Evolutionary conservation across 2,329 filamentous ascomycete genomes (phyloP), one percentile per base, ranked within the genome.

Genomic region (Fusarium nematophilum): DNA sequence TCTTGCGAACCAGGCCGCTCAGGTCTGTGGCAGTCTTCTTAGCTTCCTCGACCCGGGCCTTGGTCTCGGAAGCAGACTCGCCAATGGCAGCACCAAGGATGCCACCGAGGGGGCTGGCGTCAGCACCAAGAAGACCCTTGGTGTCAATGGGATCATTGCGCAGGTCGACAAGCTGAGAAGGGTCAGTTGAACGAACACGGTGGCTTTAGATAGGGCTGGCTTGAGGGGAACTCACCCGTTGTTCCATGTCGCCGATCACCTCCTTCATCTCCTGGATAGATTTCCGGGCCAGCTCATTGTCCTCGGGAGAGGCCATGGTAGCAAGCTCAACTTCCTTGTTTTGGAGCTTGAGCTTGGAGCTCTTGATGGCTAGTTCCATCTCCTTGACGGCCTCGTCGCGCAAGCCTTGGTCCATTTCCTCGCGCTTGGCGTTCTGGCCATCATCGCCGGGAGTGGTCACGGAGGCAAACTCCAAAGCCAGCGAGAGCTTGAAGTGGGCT

Each of bases 401-500:
- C 69, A 93, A 79, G 11, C 76, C 79, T 73, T 92, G 88, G 71
- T 93, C 89, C 50, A 93, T 81, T 37, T 76, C 75, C 62, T 78
- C 73, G 57, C 77, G 81, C 77, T 77, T 85, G 39, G 72, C 70
- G 25, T 76, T 75, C 10, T 74, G 74, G n/a, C 78, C 76, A 15
- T 79, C 76, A 4, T 80, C 78, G 13, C 84, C 84, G 10, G 81
- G 76, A 2, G 85, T 81, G 6, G 88, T 91, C 38, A 95, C 86
- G 0, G 92, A 95, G 4, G 92, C 92, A 67, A 98, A 98, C 72
- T 99, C 95, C 23, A 99, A 84, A 0, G 95, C 95, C 13, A 99
- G 85, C 0, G 94, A 97, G 21, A 99, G 88, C 78, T 97, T 98
- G 81, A 91, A 99, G 79, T 99, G 93, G 13, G 92, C 94, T 79